Evolutionary conservation across 257 asterid species (phyloP).

Genomic region (Prunella vulgaris): DNA sequence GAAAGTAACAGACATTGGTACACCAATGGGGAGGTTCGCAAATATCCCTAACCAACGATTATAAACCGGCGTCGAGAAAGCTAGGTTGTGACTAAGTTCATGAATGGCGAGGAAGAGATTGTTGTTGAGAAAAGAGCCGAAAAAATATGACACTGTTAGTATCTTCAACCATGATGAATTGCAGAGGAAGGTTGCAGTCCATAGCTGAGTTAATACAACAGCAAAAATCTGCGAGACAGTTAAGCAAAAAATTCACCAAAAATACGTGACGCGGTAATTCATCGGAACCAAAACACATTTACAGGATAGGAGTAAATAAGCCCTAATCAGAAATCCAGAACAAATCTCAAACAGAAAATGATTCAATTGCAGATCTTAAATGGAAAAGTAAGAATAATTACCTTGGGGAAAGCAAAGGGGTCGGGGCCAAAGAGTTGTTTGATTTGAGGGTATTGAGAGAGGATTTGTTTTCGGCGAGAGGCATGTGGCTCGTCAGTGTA

Average conservation of each 20-base stretch:
- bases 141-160: slow-evolving; percentile 60
- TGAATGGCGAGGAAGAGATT: slow-evolving; percentile 95
- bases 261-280: neutral
- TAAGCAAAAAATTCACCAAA: neutral
- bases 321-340: neutral
- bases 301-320: neutral
- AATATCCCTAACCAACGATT: slow-evolving; percentile 91
- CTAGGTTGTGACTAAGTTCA: slow-evolving; percentile 92
- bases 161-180: slow-evolving; percentile 67
- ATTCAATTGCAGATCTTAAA: neutral
- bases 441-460: slow-evolving; percentile 88
- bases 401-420: slow-evolving; percentile 82
- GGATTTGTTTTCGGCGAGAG: slow-evolving; percentile 81
- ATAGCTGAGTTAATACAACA: slow-evolving; percentile 79
- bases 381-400: slow-evolving; percentile 5
- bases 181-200: slow-evolving; percentile 75
- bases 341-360: neutral
- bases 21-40: slow-evolving; percentile 91
- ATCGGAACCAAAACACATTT: neutral
- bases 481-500: slow-evolving; percentile 95
- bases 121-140: slow-evolving; percentile 93
- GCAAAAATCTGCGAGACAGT: slow-evolving; percentile 72
- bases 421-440: slow-evolving; percentile 83
- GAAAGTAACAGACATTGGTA: slow-evolving; percentile 95
- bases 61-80: slow-evolving; percentile 76